These are phyloP conservation scores for Ampelomyces quisqualis DNA, from an alignment of 2,329 filamentous ascomycete genomes.

Conservation along the genomic window DNA sequence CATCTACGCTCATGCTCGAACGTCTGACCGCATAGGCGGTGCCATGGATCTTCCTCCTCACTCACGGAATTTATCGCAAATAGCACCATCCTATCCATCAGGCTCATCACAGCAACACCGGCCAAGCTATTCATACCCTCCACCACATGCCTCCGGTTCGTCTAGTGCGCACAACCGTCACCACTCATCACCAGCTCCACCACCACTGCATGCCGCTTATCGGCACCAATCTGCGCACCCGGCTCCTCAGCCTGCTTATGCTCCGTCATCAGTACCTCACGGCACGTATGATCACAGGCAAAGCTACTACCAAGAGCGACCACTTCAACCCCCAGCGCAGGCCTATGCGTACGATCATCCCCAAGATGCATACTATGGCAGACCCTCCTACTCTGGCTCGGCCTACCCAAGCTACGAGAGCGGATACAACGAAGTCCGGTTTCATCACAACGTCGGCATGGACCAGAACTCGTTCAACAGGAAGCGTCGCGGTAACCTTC, in stretches of 20 bases:
- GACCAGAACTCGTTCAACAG: constrained; percentile 44
- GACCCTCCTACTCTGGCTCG: constrained; percentile 12
- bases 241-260: constrained; percentile 11
- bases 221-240: constrained; percentile 12
- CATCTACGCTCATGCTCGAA: constrained; percentile 23
- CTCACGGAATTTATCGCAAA: constrained; percentile 13
- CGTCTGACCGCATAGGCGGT: constrained; percentile 20
- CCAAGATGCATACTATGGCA: constrained; percentile 24
- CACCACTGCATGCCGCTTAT: constrained; percentile 6
- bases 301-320: constrained; percentile 33
- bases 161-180: constrained; percentile 25
- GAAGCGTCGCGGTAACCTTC: constrained; percentile 76
- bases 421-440: constrained; percentile 29
- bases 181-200: constrained; percentile 27
- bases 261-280: constrained; percentile 12
- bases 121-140: constrained; percentile 29
- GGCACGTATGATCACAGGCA: constrained; percentile 22
- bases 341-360: constrained; percentile 22
- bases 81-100: constrained; percentile 6
- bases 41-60: constrained; percentile 27
- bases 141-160: constrained; percentile 14
- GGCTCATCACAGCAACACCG: constrained; percentile 27
- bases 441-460: constrained; percentile 31
- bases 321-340: constrained; percentile 12
- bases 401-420: constrained; percentile 20